Percentiles rank a stretch among this genome's conserved stretches.
Conservation (phyloP, 331 rosid genomes). For the Cydonia oblonga region DNA sequence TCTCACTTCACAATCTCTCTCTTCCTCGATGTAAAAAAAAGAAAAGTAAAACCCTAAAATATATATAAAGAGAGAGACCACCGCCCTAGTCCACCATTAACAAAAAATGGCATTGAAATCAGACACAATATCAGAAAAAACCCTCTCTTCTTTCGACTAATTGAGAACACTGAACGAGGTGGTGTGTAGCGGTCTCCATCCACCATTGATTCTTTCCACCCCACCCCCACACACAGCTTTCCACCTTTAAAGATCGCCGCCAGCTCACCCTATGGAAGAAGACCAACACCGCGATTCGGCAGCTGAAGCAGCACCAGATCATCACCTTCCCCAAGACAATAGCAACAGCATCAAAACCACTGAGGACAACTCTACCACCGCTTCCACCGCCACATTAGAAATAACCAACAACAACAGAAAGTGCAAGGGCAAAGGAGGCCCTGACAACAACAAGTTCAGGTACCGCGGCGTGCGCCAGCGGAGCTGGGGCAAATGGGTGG, state of each 20-base stretch:
- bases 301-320: neutral
- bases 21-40: neutral
- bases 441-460: conserved; percentile 78
- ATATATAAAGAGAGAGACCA: conserved; percentile 12
- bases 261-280: conserved; percentile 42
- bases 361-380: neutral
- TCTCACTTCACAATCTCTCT: neutral
- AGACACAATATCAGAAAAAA: conserved; percentile 15
- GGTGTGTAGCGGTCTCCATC: conserved; percentile 27
- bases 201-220: neutral
- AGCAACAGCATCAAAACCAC: neutral
- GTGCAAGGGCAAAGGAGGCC: conserved; percentile 80
- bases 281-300: conserved; percentile 10
- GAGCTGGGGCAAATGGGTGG: conserved; percentile 98
- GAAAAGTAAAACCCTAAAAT: neutral
- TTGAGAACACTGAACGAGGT: conserved; percentile 56
- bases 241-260: conserved; percentile 14
- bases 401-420: conserved; percentile 7
- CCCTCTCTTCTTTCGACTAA: conserved; percentile 19
- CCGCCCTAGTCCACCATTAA: conserved; percentile 89
- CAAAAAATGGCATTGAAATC: conserved; percentile 30
- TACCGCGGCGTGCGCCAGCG: conserved; percentile 87
- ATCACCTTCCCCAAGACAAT: conserved; percentile 29
- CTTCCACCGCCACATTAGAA: conserved; percentile 17
- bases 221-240: neutral